Base-by-base conservation (phyloP, 495 filamentous ascomycete genomes). In the Trichoderma asperelloides region DNA sequence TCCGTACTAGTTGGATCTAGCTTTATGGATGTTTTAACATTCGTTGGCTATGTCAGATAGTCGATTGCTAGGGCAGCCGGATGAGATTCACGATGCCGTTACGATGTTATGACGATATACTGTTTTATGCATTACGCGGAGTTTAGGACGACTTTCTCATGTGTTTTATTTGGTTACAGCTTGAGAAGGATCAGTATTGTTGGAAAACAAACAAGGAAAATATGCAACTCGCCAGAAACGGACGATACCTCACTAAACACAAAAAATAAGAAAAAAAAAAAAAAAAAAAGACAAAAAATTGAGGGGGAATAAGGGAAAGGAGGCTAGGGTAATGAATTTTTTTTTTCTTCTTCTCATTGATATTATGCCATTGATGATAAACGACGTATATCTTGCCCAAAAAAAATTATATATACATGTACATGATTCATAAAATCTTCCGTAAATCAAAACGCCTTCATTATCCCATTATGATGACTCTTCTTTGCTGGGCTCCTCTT, bases 401-500 rank as follows among this genome's bases (percentile, higher is more conserved):
- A 21, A 9, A 51, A 60, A 30, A 60, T 37, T 37, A 60, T 60
- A 60, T 28, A 30, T 25, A 28, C 30, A 18, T 9, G 30, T 60
- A 28, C 55, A 30, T 60, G 16, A 60, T 60, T 47, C 15, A 47
- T 16, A 47, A 47, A 47, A 47, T 37, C 33, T 37, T 37, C 5
- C 33, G 33, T 37, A 37, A 37, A 37, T 37, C 13, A 47, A 47
- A 60, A 60, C 55, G 55, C 55, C 55, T 30, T 60, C 55, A 28
- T 60, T 60, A 60, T 30, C 55, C 55, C 23, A 12, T 60, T 30
- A 60, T 30, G 55, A 65, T 47, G 64, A 65, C 40, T 65, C 40
- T 15, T 69, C 37, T 12, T 63, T 63, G 27, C 30, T 45, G 7
- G 68, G 41, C 13, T 68, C 69, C 30, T 76, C 82, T 72, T 84